These are phyloP conservation scores for Brasenia schreberi DNA, from an alignment of 164 flowering plant genomes.

Conservation along the genomic window DNA sequence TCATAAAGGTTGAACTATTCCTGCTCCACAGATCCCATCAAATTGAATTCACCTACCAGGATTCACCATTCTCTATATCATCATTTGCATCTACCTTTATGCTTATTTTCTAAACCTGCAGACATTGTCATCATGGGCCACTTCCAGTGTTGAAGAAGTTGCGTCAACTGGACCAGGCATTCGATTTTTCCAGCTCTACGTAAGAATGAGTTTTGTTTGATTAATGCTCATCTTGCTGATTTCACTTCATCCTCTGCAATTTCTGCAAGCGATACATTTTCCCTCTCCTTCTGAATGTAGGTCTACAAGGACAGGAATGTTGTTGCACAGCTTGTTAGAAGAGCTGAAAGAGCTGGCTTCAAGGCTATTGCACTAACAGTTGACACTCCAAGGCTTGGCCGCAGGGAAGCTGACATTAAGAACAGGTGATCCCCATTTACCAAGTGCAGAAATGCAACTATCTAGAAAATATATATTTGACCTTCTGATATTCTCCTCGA, in stretches of 20 bases:
- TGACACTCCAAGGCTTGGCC: slow-evolving; percentile 85
- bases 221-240: neutral
- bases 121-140: slow-evolving; percentile 83
- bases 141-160: slow-evolving; percentile 88
- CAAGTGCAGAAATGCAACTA: neutral
- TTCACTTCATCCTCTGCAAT: neutral
- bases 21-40: too few relatives aligned
- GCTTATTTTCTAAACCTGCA: slow-evolving; percentile 9
- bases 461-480: too few relatives aligned
- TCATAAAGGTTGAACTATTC: too few relatives aligned
- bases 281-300: slow-evolving; percentile 14
- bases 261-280: neutral
- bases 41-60: neutral
- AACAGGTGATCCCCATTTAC: slow-evolving; percentile 41
- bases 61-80: neutral
- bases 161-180: slow-evolving; percentile 83
- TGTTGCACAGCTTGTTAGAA: slow-evolving; percentile 66
- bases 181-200: slow-evolving; percentile 94
- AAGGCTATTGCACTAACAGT: slow-evolving; percentile 94
- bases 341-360: slow-evolving; percentile 92
- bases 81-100: neutral
- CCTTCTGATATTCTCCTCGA: neutral
- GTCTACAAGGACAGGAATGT: slow-evolving; percentile 78
- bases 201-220: slow-evolving; percentile 13
- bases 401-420: slow-evolving; percentile 91